Evolutionary conservation across 164 flowering plant genomes (phyloP).

Genomic region (Brasenia schreberi): DNA sequence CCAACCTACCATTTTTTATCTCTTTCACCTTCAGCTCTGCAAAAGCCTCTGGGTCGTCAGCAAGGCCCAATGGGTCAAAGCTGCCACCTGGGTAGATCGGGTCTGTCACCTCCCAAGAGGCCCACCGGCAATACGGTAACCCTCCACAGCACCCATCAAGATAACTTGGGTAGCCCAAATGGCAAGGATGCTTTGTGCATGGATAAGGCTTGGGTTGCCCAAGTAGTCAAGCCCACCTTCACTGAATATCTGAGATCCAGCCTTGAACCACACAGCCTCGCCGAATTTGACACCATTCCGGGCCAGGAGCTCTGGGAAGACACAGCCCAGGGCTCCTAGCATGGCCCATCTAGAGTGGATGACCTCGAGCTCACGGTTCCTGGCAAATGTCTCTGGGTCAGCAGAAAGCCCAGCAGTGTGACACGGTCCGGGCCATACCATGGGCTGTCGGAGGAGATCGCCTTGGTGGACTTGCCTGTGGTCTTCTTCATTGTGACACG

Average conservation of each 20-base stretch:
- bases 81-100: background rate
- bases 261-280: too few relatives aligned
- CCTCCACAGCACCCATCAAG: constrained; percentile 2
- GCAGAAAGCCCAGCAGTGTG: constrained; percentile 10
- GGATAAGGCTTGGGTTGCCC: constrained; percentile 12
- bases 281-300: constrained; percentile 12
- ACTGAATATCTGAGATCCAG: too few relatives aligned
- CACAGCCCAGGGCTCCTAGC: too few relatives aligned
- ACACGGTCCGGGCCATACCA: constrained; percentile 1
- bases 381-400: constrained; percentile 11
- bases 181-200: background rate
- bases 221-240: constrained; percentile 5
- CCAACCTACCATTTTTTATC: too few relatives aligned
- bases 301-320: constrained; percentile 4
- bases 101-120: too few relatives aligned
- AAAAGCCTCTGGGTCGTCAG: constrained; percentile 7
- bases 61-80: too few relatives aligned
- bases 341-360: constrained; percentile 5
- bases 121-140: too few relatives aligned
- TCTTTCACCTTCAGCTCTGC: constrained; percentile 11
- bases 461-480: background rate
- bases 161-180: constrained; percentile 12
- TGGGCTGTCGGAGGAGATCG: constrained; percentile 8
- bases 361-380: constrained; percentile 13
- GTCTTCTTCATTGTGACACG: constrained; percentile 8